Evolutionary conservation across 106 monocot genomes (phyloP), one percentile per base, ranked within the genome.

Genomic region (Acorus gramineus): DNA sequence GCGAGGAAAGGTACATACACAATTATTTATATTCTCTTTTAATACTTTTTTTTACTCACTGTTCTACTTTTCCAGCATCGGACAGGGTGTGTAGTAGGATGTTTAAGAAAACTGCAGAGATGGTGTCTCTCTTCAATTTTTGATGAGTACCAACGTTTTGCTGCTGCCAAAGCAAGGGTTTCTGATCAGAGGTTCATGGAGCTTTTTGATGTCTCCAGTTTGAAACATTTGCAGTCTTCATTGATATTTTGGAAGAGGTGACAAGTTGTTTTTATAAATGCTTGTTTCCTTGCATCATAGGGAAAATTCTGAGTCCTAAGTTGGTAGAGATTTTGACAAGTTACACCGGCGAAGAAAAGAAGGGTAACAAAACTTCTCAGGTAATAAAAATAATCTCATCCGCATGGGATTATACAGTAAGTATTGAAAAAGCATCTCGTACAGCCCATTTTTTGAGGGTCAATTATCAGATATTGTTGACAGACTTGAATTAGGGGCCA

Each of bases 111-210:
- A 42, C 54, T 92, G 11, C 92, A 92, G 69, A 84, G 74, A 65
- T 92, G 92, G 92, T 87, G 92, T 52, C 64, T 92, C 44, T 59
- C 87, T 65, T 86, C 90, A 3, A 73, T 91, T 2, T 84, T 91
- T 4, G 86, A 86, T 11, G 90, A 91, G 63, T 91, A 91, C 65
- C 83, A 74, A 53, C 80, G 86, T 3, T 91, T 86, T 61, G 81
- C 90, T 66, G 90, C 81, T 6, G 90, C 90, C 6, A 91, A 91
- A 56, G 81, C 86, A 3, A 80, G 90, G 71, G 61, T 86, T 71
- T 86, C 86, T 1, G 90, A 91, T 67, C 90, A 86, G 50, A 74
- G 84, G 53, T 91, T 86, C 62, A 84, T 91, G 71, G 90, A 91
- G 65, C 65, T 71, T 3, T 91, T 91, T 49, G 90, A 91, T 57